Base-by-base conservation (phyloP, 768 basidiomycete genomes). In the Boletus vermiculosoides region DNA sequence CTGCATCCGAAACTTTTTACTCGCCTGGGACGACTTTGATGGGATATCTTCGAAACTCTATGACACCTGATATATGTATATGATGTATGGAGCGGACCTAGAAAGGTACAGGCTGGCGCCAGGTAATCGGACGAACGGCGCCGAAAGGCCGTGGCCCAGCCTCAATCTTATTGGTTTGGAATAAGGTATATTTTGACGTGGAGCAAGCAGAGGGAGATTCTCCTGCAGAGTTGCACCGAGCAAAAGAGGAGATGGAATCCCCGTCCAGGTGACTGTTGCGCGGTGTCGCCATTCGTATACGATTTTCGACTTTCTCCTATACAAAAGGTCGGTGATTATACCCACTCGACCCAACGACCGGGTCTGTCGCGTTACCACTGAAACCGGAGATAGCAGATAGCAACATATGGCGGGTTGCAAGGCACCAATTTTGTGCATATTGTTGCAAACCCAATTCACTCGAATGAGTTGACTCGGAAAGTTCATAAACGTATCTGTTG, bases 281-380 rank as follows among this genome's bases (percentile, higher is more conserved):
- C 13, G 13, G 79, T 46, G 75, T 83, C 30, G 80, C 80, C 0
- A 77, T 77, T 16, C 1, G 68, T 80, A 36, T 81, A 79, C 57
- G 76, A 77, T 36, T 81, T 76, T 44, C 83, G 82, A 60, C 83
- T 16, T 83, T 69, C 81, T 78, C 70, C 66, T 83, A 28, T 7
- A 18, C 81, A 82, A n/a, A n/a, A 67, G 79, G 74, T 69, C 25
- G 25, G 68, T 63, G 50, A 39, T 59, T 37, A 36, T 49, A 22
- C 36, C 3, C 15, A 5, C 13, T 9, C 40, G 18, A 37, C 16
- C 22, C 52, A 18, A 45, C 9, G 49, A 31, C 34, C 30, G 13
- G 36, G 31, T 31, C 31, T 50, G 8, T n/a, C 39, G 50, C 16
- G 1, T 50, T 36, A 22, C 30, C 45, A 22, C 51, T 56, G 55